Evolutionary conservation across 1,139 yeast species (phyloP).

Genomic region (Blastobotrys serpentis): DNA sequence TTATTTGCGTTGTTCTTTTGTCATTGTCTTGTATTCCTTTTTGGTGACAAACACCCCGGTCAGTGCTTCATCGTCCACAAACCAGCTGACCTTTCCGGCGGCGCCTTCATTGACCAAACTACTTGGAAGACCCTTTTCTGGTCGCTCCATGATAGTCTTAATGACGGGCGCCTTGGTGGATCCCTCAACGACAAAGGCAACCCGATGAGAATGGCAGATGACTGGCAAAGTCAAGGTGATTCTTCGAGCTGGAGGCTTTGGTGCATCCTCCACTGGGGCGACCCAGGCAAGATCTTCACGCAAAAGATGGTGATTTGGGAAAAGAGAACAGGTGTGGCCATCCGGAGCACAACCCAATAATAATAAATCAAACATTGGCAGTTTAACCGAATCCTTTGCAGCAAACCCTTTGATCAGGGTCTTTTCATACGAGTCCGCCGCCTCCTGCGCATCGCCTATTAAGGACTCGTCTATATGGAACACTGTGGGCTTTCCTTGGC

Average conservation of each 20-base stretch:
- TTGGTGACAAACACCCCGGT: slow-evolving; percentile 76
- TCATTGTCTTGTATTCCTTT: slow-evolving; percentile 59
- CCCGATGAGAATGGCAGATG: slow-evolving; percentile 89
- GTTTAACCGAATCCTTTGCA: slow-evolving; percentile 90
- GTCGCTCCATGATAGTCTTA: slow-evolving; percentile 92
- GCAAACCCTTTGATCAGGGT: slow-evolving; percentile 85
- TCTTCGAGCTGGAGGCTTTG: slow-evolving; percentile 83
- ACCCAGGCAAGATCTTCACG: slow-evolving; percentile 96
- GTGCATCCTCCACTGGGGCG: slow-evolving; percentile 89
- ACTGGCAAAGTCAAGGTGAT: slow-evolving; percentile 93
- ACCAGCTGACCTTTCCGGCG: slow-evolving; percentile 96
- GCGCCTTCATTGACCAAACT: slow-evolving; percentile 94
- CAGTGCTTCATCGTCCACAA: slow-evolving; percentile 94
- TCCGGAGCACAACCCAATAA: slow-evolving; percentile 97
- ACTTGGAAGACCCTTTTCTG: slow-evolving; percentile 94
- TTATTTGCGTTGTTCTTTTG: slow-evolving; percentile 21
- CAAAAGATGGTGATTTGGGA: slow-evolving; percentile 86
- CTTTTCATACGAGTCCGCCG: slow-evolving; percentile 91
- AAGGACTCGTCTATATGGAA: slow-evolving; percentile 79
- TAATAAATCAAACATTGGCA: slow-evolving; percentile 90
- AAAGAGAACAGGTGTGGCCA: slow-evolving; percentile 94
- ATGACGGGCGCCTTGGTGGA: slow-evolving; percentile 92
- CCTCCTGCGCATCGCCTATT: slow-evolving; percentile 83
- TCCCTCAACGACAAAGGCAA: slow-evolving; percentile 93
- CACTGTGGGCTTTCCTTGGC: slow-evolving; percentile 59